These are phyloP conservation scores for Fusarium udum DNA, from an alignment of 2,329 filamentous ascomycete genomes.

Conservation along the genomic window DNA sequence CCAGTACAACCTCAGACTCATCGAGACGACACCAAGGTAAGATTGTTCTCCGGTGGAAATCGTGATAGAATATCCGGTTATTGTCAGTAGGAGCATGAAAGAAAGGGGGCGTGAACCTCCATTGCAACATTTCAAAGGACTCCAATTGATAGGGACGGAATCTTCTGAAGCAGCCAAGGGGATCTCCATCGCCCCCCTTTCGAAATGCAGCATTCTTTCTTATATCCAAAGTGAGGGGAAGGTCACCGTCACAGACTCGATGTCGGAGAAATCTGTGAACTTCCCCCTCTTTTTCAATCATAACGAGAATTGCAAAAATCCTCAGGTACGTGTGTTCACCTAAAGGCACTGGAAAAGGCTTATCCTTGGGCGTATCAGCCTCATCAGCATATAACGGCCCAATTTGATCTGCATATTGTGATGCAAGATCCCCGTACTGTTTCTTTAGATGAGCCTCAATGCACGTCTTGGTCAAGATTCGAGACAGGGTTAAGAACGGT, in stretches of 20 bases:
- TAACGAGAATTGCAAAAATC: not conserved
- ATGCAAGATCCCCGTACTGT: not conserved
- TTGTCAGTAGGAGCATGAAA: not conserved
- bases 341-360: not conserved
- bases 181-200: not conserved
- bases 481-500: not conserved
- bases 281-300: not conserved
- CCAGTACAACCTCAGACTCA: not conserved
- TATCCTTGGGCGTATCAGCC: not conserved
- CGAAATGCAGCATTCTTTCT: not conserved
- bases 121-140: not conserved
- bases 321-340: not conserved
- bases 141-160: not conserved
- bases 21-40: not conserved
- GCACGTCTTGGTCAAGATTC: not conserved
- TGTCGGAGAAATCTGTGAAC: not conserved
- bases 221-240: not conserved
- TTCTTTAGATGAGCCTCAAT: not conserved
- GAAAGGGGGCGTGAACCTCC: not conserved
- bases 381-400: not conserved
- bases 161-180: not conserved
- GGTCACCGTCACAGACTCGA: not conserved
- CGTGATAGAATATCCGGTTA: not conserved
- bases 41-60: not conserved
- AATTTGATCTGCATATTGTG: not conserved